Evolutionary conservation across 495 filamentous ascomycete species (phyloP), one percentile per base, ranked within the genome.

Genomic region (Cladorrhinum samala): DNA sequence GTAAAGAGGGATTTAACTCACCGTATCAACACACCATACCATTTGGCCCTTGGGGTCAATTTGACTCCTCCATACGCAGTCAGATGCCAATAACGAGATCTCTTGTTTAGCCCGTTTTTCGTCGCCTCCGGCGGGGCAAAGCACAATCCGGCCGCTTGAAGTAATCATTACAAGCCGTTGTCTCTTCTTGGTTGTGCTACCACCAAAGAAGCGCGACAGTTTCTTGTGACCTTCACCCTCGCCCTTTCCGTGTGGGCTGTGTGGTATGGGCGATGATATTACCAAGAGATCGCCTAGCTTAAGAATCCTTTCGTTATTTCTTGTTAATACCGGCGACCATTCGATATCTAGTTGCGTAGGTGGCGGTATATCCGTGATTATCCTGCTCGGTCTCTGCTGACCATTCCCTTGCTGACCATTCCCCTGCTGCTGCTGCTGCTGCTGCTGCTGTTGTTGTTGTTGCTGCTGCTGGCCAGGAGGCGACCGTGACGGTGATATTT

Each of bases 261-360:
- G 82, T 8, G 88, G 86, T 75, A 83, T 64, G 72, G 89, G 88
- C 2, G 88, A 80, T 2, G 88, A 86, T 55, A 85, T 72, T 9
- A 97, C 90, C 61, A 89, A 78, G 48, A 95, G 70, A 60, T 97
- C 95, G 2, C 94, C 94, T 20, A 99, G 76, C 64, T 95, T 96
- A 54, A 99, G 66, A 50, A 99, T 99, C 45, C 94, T 79, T 72
- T 99, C 94, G 62, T 96, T 96, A 52, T 79, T 82, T 51, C 82
- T 85, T 25, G 88, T 95, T 49, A 99, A 71, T 2, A 99, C 94
- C 8, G 94, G 94, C 1, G 92, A 96, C 94, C 94, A 99, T 70
- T 97, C 94, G 52, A 99, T 95, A 68, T 99, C 94, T 14, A 99
- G 76, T 66, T 99, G 94, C 52, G 87, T 95, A 9, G 94, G 94